These are phyloP conservation scores for Penicillium sp. DNA, from an alignment of 2,329 filamentous ascomycete species.

Conservation along the genomic window DNA sequence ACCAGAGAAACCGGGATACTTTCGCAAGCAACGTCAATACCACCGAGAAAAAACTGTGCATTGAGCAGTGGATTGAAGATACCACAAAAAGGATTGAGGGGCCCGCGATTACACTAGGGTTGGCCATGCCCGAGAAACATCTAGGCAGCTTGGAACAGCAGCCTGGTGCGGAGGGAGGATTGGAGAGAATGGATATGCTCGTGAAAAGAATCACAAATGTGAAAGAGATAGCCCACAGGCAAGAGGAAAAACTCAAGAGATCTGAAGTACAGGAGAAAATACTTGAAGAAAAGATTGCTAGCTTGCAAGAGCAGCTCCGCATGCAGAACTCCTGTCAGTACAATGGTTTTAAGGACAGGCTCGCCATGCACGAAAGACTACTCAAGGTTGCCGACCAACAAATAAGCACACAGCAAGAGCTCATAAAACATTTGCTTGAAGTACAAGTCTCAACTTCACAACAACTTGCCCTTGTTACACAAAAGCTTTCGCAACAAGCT, in stretches of 20 bases:
- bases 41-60: neutral
- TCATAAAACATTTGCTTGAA: neutral
- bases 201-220: neutral
- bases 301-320: neutral
- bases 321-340: neutral
- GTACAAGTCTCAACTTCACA: neutral
- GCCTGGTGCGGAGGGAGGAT: neutral
- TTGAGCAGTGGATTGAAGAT: neutral
- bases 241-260: neutral
- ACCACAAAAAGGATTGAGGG: neutral
- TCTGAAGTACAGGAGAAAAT: neutral
- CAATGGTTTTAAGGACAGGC: neutral
- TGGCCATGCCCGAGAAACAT: neutral
- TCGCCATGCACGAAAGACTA: neutral
- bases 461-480: neutral
- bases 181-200: neutral
- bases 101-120: neutral
- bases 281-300: neutral
- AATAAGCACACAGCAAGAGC: neutral
- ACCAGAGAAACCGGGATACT: neutral
- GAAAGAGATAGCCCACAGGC: neutral
- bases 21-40: neutral
- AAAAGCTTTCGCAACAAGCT: neutral
- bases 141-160: neutral
- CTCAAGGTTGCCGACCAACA: neutral